Conservation (phyloP, 2,329 filamentous ascomycete genomes). For the Periconia sp. region DNA sequence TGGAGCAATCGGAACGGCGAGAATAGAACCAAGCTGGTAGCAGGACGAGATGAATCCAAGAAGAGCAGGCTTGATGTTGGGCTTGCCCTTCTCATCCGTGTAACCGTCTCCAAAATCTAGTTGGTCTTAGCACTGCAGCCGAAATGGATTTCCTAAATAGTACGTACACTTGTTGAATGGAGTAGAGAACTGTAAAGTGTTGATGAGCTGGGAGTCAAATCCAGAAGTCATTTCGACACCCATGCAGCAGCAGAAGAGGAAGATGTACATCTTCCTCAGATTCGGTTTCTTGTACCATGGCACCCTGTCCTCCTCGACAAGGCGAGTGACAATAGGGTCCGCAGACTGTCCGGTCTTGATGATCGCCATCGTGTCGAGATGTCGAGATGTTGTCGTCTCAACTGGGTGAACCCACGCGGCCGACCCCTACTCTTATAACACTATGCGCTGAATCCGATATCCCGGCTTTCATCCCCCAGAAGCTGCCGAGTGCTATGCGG, state of each 20-base stretch:
- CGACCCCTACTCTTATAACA: slow-evolving; percentile 30
- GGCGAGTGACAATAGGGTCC: slow-evolving; percentile 52
- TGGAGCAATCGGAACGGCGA: slow-evolving; percentile 40
- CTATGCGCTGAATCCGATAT: slow-evolving; percentile 8
- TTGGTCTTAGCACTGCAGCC: no score
- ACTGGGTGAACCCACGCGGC: slow-evolving; percentile 12
- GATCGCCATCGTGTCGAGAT: slow-evolving; percentile 32
- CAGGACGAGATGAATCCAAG: slow-evolving; percentile 44
- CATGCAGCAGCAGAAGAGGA: slow-evolving; percentile 45
- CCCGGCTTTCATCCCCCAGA: slow-evolving; percentile 35
- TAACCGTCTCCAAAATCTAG: slow-evolving; percentile 39
- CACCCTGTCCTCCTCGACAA: slow-evolving; percentile 50
- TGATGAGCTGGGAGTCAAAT: slow-evolving; percentile 46
- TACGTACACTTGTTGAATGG: slow-evolving; percentile 42
- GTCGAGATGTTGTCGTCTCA: slow-evolving; percentile 11
- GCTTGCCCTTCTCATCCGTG: slow-evolving; percentile 19
- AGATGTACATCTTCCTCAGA: slow-evolving; percentile 46
- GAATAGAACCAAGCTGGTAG: slow-evolving; percentile 43
- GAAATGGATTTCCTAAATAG: no score
- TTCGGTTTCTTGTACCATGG: slow-evolving; percentile 52
- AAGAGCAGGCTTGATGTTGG: slow-evolving; percentile 29
- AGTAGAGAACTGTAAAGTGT: slow-evolving; percentile 42
- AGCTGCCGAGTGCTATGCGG: slow-evolving; percentile 17
- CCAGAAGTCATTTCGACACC: slow-evolving; percentile 48
- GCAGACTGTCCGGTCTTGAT: slow-evolving; percentile 20